Base-by-base conservation (phyloP, 345 rosid species). In the Lumnitzera racemosa region DNA sequence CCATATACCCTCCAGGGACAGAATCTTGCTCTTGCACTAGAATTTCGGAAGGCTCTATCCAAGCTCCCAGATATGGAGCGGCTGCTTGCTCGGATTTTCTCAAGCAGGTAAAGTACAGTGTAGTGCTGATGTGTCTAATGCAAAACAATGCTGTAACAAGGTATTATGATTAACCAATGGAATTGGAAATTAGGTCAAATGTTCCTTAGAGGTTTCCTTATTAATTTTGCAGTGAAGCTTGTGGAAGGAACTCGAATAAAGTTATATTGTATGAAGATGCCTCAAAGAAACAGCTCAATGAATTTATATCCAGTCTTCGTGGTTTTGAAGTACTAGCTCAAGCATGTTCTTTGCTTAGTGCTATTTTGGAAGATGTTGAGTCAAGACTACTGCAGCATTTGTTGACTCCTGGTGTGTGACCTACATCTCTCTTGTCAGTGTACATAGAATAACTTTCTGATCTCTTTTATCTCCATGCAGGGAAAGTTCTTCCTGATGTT, bases 21-120 rank as follows among this genome's bases (percentile, higher is more conserved):
- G 71, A 88, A 81, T 71, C 81, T 76, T 56, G 63, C 87, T 16
- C 66, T 72, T 66, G 74, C 84, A 11, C 76, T 84, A 63, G 96
- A 94, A 64, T 94, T 88, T 61, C 86, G 86, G 55, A 94, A 88
- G 64, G 77, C 78, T 16, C 67, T 94, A 68, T 81, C 86, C 55
- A 79, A 77, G 78, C 83, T 94, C 75, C 96, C 97, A 24, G 99
- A 94, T 76, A 86, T 94, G 90, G 99, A 94, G 78, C 83, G 99
- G 66, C 57, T 94, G 76, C 83, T 94, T 70, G 85, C 89, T 2
- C 90, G 83, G 17, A 76, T 88, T 68, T 94, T 83, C 71, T 74
- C 96, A 55, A 72, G 85, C 84, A 83, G 82, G 99, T 90, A 81
- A 71, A 65, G 54, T 64, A 57, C 61, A 15, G 46, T 61, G 51